Evolutionary conservation across 306 rosid species (phyloP).

Genomic region (apple (Malus domestica)): ASM211411v1 NC_041805.1:5392501-5393000

Average conservation of each 20-base stretch:
- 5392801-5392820: not conserved
- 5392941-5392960: not conserved
- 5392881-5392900: not conserved
- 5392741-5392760: not conserved
- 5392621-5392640: not conserved
- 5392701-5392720: not conserved
- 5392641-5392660: not conserved
- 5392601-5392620: not conserved
- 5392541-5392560: too few species aligned
- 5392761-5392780: not conserved
- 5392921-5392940: not conserved
- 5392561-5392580: not conserved
- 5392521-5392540: too few species aligned
- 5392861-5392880: not conserved
- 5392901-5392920: not conserved
- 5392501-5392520: too few species aligned
- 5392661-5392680: not conserved
- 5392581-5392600: not conserved
- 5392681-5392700: not conserved
- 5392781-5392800: not conserved
- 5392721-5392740: not conserved
- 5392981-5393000: not conserved
- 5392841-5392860: not conserved
- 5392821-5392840: not conserved
- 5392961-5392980: not conserved